These are phyloP conservation scores for Chlorella sp. DNA, from an alignment of 139 green algal genomes.

Conservation along the genomic window DNA sequence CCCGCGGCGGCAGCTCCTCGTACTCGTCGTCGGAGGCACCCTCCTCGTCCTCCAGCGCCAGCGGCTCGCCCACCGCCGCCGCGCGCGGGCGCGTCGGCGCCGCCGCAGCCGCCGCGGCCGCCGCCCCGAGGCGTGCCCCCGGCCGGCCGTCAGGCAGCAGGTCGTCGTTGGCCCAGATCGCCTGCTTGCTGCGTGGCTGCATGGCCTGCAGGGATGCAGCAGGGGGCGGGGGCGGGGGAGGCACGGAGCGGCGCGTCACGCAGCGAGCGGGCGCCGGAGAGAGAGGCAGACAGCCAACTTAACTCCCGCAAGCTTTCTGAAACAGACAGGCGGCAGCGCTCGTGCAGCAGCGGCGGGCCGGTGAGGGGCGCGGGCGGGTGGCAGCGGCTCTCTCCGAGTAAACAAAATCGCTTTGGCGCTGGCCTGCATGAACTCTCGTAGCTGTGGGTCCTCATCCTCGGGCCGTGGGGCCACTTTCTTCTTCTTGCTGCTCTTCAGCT, in stretches of 20 bases:
- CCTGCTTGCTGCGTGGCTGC: slow-evolving; percentile 70
- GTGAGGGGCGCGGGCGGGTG: no score
- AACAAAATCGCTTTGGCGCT: no score
- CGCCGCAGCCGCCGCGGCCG: neutral
- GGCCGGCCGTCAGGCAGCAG: slow-evolving; percentile 1
- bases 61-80: neutral
- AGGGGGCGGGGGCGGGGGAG: no score
- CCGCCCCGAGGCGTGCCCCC: no score
- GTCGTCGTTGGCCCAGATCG: slow-evolving; percentile 92
- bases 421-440: slow-evolving; percentile 92
- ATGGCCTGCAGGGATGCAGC: slow-evolving; percentile 94
- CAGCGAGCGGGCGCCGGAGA: no score
- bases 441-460: slow-evolving; percentile 60
- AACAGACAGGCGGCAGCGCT: no score
- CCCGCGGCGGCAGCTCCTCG: slow-evolving; percentile 30
- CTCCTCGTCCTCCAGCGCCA: slow-evolving; percentile 1
- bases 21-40: slow-evolving; percentile 41
- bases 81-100: neutral
- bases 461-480: slow-evolving; percentile 1
- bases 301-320: no score
- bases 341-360: no score
- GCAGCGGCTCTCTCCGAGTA: no score
- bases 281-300: no score
- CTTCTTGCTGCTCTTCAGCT: slow-evolving; percentile 5
- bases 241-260: no score